These are phyloP conservation scores for Aspergillus carlsbadensis DNA, from an alignment of 495 filamentous ascomycete species.

Conservation along the genomic window DNA sequence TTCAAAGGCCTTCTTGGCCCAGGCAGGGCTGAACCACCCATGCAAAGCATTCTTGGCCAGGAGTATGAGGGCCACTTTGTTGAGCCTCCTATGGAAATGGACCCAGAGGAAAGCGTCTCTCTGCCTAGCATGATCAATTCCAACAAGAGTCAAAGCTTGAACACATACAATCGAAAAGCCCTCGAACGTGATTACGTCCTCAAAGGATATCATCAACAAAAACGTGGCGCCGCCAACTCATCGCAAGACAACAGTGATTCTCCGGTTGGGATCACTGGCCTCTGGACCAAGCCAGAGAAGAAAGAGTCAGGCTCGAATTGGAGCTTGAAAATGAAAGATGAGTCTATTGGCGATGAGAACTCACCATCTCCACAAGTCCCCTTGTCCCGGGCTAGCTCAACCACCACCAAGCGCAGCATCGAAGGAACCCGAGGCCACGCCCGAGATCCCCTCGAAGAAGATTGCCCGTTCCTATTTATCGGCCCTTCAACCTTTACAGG, in stretches of 20 bases:
- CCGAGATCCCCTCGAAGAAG: constrained; percentile 59
- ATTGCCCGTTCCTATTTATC: constrained; percentile 70
- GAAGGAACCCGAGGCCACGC: constrained; percentile 62
- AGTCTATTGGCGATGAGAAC: constrained; percentile 21
- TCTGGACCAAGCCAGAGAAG: constrained; percentile 23
- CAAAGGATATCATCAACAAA: constrained; percentile 46
- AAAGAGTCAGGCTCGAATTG: constrained; percentile 32
- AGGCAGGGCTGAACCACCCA: constrained; percentile 43
- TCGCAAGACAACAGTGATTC: constrained; percentile 23
- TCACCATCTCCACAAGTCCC: constrained; percentile 31
- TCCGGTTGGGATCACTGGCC: constrained; percentile 17
- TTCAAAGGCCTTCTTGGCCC: constrained; percentile 67
- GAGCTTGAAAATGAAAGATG: constrained; percentile 22
- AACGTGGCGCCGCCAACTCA: constrained; percentile 19
- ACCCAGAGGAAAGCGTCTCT: constrained; percentile 39
- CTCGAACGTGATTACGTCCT: constrained; percentile 49
- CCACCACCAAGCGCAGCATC: constrained; percentile 39
- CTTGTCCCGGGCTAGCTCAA: constrained; percentile 38
- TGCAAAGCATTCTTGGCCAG: constrained; percentile 58
- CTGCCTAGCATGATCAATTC: constrained; percentile 19
- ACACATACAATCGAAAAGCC: constrained; percentile 50
- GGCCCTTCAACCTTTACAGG: constrained; percentile 55
- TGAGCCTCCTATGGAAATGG: constrained; percentile 57
- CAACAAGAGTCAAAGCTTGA: constrained; percentile 45
- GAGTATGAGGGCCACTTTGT: constrained; percentile 53